Base-by-base conservation (phyloP, 495 filamentous ascomycete genomes). In the Apodospora peruviana region DNA sequence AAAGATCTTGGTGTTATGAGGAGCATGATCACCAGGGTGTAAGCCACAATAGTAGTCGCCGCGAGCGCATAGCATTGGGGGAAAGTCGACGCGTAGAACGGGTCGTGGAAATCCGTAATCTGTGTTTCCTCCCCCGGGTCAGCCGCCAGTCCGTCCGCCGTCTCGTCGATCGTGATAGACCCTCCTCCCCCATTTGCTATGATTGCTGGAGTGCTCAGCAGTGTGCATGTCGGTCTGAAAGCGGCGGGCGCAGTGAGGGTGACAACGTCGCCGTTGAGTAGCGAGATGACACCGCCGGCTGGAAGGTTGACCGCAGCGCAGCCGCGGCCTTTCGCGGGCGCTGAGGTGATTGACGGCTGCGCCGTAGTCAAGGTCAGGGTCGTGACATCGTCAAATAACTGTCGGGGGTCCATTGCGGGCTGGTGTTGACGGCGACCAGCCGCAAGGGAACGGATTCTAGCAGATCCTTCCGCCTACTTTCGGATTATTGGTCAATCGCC, bases 1-100 rank as follows among this genome's bases (percentile, higher is more conserved):
- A 91, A 95, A 3, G 89, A 95, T 44, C 87, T 83, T 35, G 85
- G 93, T 3, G 89, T 94, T 48, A 96, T 91, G 47, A 96, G 75
- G 14, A 98, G 85, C 73, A 97, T 91, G 35, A 96, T 89, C 39
- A 98, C 85, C 25, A 98, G 79, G 59, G 95, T 84, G 65, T 95
- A 98, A 40, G 90, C 89, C 25, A 96, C 83, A 19, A 96, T 86
- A 0, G 93, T 96, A 17, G 87, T 85, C 21, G 88, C 88, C 44
- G 88, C 89, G 47, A 96, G 88, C 22, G 88, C 90, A 58, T 96
- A 98, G 41, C 87, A 82, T 65, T 93, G 88, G 2, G 94, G 91
- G 20, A 88, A 86, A 12, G 88, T 87, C 21, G 90, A 95, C 21
- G 90, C 84, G 63, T 95, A 96, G 68, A 97, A 98, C 9, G 89